Conservation (phyloP, 2,329 filamentous ascomycete species). For the Cercospora janseana region DNA sequence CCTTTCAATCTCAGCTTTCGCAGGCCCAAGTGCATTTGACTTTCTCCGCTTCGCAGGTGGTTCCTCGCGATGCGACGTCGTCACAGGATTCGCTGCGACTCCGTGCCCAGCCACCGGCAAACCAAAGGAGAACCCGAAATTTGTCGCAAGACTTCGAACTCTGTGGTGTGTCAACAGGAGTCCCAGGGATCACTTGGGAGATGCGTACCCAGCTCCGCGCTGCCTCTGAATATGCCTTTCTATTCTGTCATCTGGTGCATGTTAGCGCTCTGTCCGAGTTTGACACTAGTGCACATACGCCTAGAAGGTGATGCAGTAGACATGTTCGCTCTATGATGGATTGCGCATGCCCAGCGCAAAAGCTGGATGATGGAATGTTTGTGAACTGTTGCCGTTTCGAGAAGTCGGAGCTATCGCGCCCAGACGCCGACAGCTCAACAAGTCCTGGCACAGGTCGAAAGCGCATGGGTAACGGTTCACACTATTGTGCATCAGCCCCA, state of each 20-base stretch:
- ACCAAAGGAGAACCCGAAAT: slow-evolving; percentile 35
- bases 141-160: slow-evolving; percentile 30
- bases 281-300: slow-evolving; percentile 13
- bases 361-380: slow-evolving; percentile 9
- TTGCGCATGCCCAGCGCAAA: slow-evolving; percentile 4
- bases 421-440: neutral
- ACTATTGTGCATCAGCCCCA: no score
- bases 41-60: slow-evolving; percentile 30
- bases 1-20: neutral
- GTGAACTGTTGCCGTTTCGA: slow-evolving; percentile 16
- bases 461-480: no score
- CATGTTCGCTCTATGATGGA: slow-evolving; percentile 23
- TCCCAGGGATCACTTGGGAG: neutral
- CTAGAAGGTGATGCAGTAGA: slow-evolving; percentile 31
- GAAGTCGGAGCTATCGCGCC: neutral
- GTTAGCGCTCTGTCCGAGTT: slow-evolving; percentile 7
- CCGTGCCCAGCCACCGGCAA: slow-evolving; percentile 6
- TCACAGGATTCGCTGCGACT: neutral
- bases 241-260: slow-evolving; percentile 29
- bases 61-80: slow-evolving; percentile 13
- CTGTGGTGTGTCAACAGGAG: slow-evolving; percentile 1
- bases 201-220: slow-evolving; percentile 34
- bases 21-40: slow-evolving; percentile 5
- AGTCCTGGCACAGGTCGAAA: slow-evolving; percentile 1
- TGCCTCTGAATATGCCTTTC: slow-evolving; percentile 37